A percentile compares a stretch with the other conserved stretches of the same genome.
Conservation (phyloP, 139 green algal species). For the Nannochloris sp. region DNA sequence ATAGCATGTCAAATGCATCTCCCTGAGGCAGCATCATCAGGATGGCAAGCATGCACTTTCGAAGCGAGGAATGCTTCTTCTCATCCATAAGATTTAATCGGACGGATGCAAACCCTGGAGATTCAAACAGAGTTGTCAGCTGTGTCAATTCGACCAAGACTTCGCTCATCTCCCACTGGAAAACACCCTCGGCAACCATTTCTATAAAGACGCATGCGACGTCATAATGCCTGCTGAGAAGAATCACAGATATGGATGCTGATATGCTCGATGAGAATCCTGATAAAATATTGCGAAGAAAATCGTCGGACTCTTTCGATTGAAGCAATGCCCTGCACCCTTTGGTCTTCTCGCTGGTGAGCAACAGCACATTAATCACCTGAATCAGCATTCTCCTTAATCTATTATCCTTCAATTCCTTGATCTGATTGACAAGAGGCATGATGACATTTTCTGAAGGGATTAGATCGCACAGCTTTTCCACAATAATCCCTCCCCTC, state of each 20-base stretch:
- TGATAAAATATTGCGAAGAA: constrained; percentile 71
- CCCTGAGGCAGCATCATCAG: constrained; percentile 94
- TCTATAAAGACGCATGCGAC: constrained; percentile 51
- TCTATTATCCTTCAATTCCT: constrained; percentile 55
- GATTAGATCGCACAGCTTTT: constrained; percentile 30
- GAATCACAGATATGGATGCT: constrained; percentile 71
- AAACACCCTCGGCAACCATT: constrained; percentile 27
- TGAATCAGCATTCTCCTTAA: constrained; percentile 78
- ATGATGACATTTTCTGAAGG: constrained; percentile 16
- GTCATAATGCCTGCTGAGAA: constrained; percentile 61
- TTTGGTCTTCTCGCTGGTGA: constrained; percentile 74
- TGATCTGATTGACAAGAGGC: constrained; percentile 50
- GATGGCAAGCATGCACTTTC: constrained; percentile 46
- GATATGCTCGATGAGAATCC: constrained; percentile 72
- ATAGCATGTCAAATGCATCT: constrained; percentile 75
- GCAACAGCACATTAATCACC: constrained; percentile 85
- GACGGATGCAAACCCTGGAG: constrained; percentile 82
- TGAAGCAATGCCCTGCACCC: not conserved
- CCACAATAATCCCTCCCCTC: constrained; percentile 55
- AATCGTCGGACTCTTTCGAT: constrained; percentile 2
- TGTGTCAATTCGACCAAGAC: constrained; percentile 57
- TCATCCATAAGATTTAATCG: constrained; percentile 86
- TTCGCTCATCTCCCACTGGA: constrained; percentile 4
- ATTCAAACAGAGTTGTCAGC: constrained; percentile 85
- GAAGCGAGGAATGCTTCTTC: constrained; percentile 47